Percentiles rank a stretch among this genome's conserved stretches.
Evolutionary conservation across 106 monocot species (phyloP).

Genomic region (Phalaenopsis aphrodite): DNA sequence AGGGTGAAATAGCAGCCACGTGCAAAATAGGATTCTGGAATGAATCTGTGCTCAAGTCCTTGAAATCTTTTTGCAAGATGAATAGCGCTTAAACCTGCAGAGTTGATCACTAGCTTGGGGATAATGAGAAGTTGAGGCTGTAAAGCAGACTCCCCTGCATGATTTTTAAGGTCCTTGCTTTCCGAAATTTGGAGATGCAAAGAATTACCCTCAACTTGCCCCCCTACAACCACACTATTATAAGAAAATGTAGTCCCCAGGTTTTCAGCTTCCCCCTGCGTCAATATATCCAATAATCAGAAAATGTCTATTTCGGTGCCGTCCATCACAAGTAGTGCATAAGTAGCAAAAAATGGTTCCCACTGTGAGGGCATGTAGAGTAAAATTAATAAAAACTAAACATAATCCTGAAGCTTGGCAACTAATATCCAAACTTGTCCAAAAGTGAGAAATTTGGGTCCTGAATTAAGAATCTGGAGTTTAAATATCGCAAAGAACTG

Average conservation of each 20-base stretch:
- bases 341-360: background rate
- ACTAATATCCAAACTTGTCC: too few species aligned
- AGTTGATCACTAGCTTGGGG: constrained; percentile 77
- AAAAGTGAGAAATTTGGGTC: too few species aligned
- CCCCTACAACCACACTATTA: constrained; percentile 68
- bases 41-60: constrained; percentile 26
- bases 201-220: constrained; percentile 41
- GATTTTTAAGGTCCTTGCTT: constrained; percentile 44
- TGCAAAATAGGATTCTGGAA: constrained; percentile 67
- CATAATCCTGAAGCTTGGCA: too few species aligned
- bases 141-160: constrained; percentile 17
- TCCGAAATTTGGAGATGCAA: constrained; percentile 65
- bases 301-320: background rate
- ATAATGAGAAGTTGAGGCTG: constrained; percentile 51
- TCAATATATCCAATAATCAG: constrained; percentile 14
- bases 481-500: background rate
- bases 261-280: constrained; percentile 87
- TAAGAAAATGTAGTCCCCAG: constrained; percentile 54
- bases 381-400: too few species aligned
- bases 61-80: constrained; percentile 71
- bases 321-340: background rate
- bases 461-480: too few species aligned
- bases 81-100: constrained; percentile 85
- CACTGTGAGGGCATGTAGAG: too few species aligned
- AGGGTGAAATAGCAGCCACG: constrained; percentile 92